Conservation (phyloP, 768 basidiomycete genomes). For the Boletus pseudo-olivaceus region DNA sequence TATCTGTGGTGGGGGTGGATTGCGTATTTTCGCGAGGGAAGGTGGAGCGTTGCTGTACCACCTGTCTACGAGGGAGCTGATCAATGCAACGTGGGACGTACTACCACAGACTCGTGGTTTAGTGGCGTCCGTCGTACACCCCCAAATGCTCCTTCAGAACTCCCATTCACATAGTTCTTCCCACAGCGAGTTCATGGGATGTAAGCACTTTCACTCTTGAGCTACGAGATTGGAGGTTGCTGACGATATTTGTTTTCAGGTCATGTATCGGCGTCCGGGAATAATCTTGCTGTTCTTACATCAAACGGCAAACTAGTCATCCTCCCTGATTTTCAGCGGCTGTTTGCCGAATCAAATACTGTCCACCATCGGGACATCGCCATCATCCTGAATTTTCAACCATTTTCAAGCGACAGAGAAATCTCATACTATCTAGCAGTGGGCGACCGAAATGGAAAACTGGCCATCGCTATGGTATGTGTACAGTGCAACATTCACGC, state of each 20-base stretch:
- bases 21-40: slow-evolving; percentile 54
- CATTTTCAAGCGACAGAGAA: slow-evolving; percentile 6
- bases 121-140: slow-evolving; percentile 12
- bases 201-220: slow-evolving; percentile 10
- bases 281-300: slow-evolving; percentile 31
- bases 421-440: slow-evolving; percentile 49
- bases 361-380: slow-evolving; percentile 40
- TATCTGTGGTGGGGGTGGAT: slow-evolving; percentile 45
- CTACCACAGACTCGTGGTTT: slow-evolving; percentile 11
- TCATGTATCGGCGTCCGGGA: slow-evolving; percentile 50
- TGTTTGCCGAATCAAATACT: slow-evolving; percentile 25
- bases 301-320: slow-evolving; percentile 25
- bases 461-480: slow-evolving; percentile 47
- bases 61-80: slow-evolving; percentile 35
- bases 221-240: not conserved
- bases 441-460: slow-evolving; percentile 35
- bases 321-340: slow-evolving; percentile 25
- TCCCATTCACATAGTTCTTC: not conserved
- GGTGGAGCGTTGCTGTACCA: slow-evolving; percentile 44
- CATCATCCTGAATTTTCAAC: slow-evolving; percentile 24
- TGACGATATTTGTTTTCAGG: slow-evolving; percentile 17
- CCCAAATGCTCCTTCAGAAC: slow-evolving; percentile 20
- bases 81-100: slow-evolving; percentile 37
- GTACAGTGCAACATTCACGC: not conserved
- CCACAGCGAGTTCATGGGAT: slow-evolving; percentile 25